Evolutionary conservation across 805 yeast species (phyloP).

Genomic region (Starmera pachycereana): DNA sequence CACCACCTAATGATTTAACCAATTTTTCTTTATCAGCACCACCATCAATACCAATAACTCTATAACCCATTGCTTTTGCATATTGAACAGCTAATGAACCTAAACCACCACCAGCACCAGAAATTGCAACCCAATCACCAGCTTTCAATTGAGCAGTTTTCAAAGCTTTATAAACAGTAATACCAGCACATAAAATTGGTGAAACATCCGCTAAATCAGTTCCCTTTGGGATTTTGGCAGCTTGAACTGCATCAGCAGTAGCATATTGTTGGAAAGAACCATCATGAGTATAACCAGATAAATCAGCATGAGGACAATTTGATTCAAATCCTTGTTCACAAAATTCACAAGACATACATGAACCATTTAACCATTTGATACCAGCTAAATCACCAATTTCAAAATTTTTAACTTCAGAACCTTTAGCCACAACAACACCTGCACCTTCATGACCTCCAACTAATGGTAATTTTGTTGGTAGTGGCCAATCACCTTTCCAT

Average conservation of each 20-base stretch:
- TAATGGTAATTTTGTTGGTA: conserved; percentile 42
- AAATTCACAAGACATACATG: conserved; percentile 50
- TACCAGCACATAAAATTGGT: conserved; percentile 56
- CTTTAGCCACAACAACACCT: conserved; percentile 51
- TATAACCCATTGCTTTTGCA: conserved; percentile 63
- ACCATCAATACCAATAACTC: conserved; percentile 61
- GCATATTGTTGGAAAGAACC: conserved; percentile 55
- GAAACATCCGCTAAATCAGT: conserved; percentile 41
- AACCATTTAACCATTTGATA: conserved; percentile 55
- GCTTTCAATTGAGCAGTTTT: conserved; percentile 42
- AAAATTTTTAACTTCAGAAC: conserved; percentile 44
- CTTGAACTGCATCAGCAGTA: conserved; percentile 50
- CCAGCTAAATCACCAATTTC: conserved; percentile 54
- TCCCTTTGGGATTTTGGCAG: conserved; percentile 43
- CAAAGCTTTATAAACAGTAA: conserved; percentile 54
- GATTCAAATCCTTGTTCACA: conserved; percentile 46
- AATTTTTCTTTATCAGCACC: conserved; percentile 53
- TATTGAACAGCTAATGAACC: conserved; percentile 66
- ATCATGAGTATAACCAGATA: conserved; percentile 63
- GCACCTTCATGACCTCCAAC: conserved; percentile 68
- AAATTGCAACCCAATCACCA: conserved; percentile 61
- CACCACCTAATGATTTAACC: conserved; percentile 48
- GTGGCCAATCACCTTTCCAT: conserved; percentile 65
- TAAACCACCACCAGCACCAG: conserved; percentile 74
- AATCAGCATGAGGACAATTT: conserved; percentile 55